Conservation (phyloP, 371 early-diverging fungal genomes). For the Mucor mucedo region DNA sequence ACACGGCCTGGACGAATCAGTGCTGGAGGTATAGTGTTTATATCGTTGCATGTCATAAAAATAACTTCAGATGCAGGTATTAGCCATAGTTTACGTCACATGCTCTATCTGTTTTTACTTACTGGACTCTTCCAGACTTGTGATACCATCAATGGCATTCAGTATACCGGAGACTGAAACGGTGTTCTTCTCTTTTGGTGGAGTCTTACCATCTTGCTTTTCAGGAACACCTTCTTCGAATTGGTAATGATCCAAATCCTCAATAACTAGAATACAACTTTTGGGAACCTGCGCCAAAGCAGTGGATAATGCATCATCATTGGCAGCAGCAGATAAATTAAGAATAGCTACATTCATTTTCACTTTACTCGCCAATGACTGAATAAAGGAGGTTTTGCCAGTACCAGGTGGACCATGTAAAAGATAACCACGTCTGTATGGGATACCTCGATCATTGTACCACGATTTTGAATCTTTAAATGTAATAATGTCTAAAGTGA, state of each 20-base stretch:
- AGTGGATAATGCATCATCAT: slow-evolving; percentile 85
- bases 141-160: slow-evolving; percentile 86
- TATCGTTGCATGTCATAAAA: slow-evolving; percentile 97
- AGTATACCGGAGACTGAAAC: slow-evolving; percentile 52
- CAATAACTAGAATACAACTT: slow-evolving; percentile 89
- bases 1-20: slow-evolving; percentile 96
- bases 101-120: slow-evolving; percentile 14
- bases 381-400: slow-evolving; percentile 68
- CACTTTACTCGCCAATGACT: slow-evolving; percentile 79
- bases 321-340: slow-evolving; percentile 81
- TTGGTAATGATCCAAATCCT: slow-evolving; percentile 87
- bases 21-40: slow-evolving; percentile 91
- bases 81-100: no score
- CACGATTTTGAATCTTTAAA: slow-evolving; percentile 55
- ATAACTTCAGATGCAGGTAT: slow-evolving; percentile 47
- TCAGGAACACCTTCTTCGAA: slow-evolving; percentile 40
- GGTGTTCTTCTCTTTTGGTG: slow-evolving; percentile 5
- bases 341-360: slow-evolving; percentile 92
- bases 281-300: slow-evolving; percentile 85
- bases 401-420: slow-evolving; percentile 69
- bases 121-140: slow-evolving; percentile 59
- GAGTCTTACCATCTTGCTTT: background rate
- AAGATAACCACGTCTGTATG: slow-evolving; percentile 86
- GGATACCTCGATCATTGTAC: slow-evolving; percentile 90
- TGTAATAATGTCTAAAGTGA: slow-evolving; percentile 26